Conservation (phyloP, 2,329 filamentous ascomycete genomes). For the Penicillium expansum region DNA sequence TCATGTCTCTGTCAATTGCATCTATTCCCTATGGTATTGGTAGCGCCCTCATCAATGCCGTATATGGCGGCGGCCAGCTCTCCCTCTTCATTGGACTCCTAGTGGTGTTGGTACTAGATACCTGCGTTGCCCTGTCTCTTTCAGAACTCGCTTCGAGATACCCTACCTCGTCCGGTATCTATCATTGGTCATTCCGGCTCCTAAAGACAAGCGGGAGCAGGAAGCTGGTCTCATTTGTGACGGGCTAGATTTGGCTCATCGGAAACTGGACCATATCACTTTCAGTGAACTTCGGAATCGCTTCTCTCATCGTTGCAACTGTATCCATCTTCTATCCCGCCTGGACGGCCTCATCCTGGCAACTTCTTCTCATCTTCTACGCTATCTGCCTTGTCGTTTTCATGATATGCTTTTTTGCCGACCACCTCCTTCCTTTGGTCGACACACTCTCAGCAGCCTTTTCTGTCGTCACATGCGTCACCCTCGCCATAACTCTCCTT, state of each 20-base stretch:
- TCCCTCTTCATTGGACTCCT: slow-evolving; percentile 59
- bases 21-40: slow-evolving; percentile 54
- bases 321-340: slow-evolving; percentile 55
- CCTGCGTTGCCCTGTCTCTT: slow-evolving; percentile 53
- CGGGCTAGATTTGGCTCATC: slow-evolving; percentile 54
- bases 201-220: slow-evolving; percentile 37
- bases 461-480: slow-evolving; percentile 46
- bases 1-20: slow-evolving; percentile 15
- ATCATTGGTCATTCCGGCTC: slow-evolving; percentile 56
- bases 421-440: slow-evolving; percentile 63
- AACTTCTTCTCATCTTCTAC: slow-evolving; percentile 70
- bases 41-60: slow-evolving; percentile 40
- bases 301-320: slow-evolving; percentile 53
- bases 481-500: slow-evolving; percentile 57
- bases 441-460: slow-evolving; percentile 59
- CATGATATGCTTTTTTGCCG: slow-evolving; percentile 63
- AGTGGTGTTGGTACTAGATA: slow-evolving; percentile 52
- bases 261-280: slow-evolving; percentile 55
- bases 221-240: slow-evolving; percentile 51
- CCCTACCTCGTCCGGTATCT: slow-evolving; percentile 53
- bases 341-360: slow-evolving; percentile 57
- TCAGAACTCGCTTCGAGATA: slow-evolving; percentile 53
- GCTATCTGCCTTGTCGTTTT: slow-evolving; percentile 66
- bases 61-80: slow-evolving; percentile 50
- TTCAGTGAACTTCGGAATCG: slow-evolving; percentile 56